Evolutionary conservation across 2,329 filamentous ascomycete genomes (phyloP).

Genomic region (Grosmannia serpens): DNA sequence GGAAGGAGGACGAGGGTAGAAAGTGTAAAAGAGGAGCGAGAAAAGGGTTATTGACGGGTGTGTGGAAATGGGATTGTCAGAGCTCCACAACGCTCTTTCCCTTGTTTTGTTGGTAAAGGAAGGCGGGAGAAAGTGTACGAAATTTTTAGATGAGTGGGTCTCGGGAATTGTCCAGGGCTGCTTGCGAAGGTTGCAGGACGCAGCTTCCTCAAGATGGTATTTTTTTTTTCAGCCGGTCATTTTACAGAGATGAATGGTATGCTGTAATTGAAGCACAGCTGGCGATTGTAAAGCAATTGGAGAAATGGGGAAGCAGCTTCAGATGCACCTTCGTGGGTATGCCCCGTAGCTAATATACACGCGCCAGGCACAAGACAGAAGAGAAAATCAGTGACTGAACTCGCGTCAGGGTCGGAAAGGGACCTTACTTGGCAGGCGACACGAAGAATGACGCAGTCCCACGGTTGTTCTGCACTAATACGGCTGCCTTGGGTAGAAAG

Average conservation of each 20-base stretch:
- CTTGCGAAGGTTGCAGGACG: background rate
- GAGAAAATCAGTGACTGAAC: background rate
- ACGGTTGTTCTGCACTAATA: background rate
- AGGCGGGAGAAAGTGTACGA: constrained; percentile 11
- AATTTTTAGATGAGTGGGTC: background rate
- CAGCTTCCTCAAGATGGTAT: background rate
- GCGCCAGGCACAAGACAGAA: background rate
- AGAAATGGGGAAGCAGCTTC: background rate
- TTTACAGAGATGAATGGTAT: background rate
- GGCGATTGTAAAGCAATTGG: background rate
- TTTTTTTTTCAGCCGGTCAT: background rate
- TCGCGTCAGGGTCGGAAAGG: background rate
- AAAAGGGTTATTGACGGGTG: background rate
- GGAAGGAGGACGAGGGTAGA: constrained; percentile 8
- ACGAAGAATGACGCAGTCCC: background rate
- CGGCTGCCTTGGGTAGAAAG: background rate
- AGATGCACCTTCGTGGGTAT: background rate
- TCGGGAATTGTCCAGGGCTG: background rate
- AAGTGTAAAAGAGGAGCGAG: background rate
- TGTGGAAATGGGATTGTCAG: background rate
- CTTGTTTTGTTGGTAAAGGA: constrained; percentile 1
- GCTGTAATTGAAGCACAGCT: background rate
- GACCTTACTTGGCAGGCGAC: background rate
- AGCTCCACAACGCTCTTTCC: background rate
- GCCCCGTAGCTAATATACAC: background rate